Base-by-base conservation (phyloP, 2,329 filamentous ascomycete species). In the Incumbomyces lentus region DNA sequence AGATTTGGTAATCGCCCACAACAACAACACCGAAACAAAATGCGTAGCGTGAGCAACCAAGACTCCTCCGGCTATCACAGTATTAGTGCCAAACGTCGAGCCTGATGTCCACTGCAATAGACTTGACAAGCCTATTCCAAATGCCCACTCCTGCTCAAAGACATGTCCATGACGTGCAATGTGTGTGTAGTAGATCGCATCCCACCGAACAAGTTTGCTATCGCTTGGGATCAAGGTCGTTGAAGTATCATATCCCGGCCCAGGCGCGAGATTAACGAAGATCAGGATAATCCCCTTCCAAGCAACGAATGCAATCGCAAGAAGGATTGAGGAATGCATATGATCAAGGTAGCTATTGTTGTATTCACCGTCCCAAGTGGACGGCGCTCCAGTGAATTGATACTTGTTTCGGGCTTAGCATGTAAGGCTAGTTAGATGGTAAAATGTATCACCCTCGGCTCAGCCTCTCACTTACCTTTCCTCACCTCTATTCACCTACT, bases 41-140 rank as follows among this genome's bases (percentile, higher is more conserved):
- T 98, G 92, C 4, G 81, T 77, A n/a, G 74, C 41, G 61, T 89
- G 83, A 26, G 87, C 81, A 30, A 94, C 60, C 19, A 69, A 57
- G 37, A 92, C 73, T 31, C 78, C 86, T 26, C 22, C n/a, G 18
- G 82, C 67, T 13, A 81, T 43, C 10, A 62, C 60, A 8, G 35
- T 49, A n/a, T n/a, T n/a, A n/a, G 35, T 42, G 2, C 32, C 22
- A 16, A 32, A 13, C 22, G 32, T 7, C 17, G 16, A 19, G n/a
- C 37, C 19, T 11, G 38, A 29, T 18, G 42, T 40, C 8, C 8
- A 14, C 1, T 17, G 32, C 14, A 52, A 46, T 14, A 37, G 41
- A 44, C 41, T 47, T 5, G 50, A 51, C 49, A 75, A 74, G 8
- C 69, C 68, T 64, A 72, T 75, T 42, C 77, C 76, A 62, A 80